Percentiles rank a stretch among this genome's conserved stretches.
These are phyloP conservation scores for Chaetomium globosum DNA, from an alignment of 2,329 filamentous ascomycete species.

Conservation along the genomic window DNA sequence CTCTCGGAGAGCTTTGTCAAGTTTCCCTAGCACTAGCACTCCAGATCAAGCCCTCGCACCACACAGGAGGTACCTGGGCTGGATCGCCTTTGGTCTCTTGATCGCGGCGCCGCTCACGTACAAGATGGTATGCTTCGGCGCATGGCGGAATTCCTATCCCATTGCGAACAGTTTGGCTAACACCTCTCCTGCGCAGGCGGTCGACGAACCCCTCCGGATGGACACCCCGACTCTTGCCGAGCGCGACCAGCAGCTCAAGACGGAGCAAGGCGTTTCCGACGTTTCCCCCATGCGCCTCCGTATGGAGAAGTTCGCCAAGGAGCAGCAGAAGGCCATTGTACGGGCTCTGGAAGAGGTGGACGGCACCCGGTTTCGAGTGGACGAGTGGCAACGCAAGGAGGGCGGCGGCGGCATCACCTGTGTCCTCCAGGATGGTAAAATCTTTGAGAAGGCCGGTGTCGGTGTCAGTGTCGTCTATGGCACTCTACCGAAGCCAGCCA, in stretches of 20 bases:
- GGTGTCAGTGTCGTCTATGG: slow-evolving; percentile 96
- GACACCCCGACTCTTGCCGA: slow-evolving; percentile 77
- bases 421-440: slow-evolving; percentile 91
- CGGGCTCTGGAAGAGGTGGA: slow-evolving; percentile 80
- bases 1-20: slow-evolving; percentile 30
- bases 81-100: slow-evolving; percentile 51
- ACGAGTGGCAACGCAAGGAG: slow-evolving; percentile 84
- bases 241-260: slow-evolving; percentile 78
- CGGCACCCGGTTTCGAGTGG: slow-evolving; percentile 76
- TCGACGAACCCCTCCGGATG: slow-evolving; percentile 49
- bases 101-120: slow-evolving; percentile 58
- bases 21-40: slow-evolving; percentile 23
- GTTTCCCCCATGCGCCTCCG: slow-evolving; percentile 93
- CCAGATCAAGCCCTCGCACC: slow-evolving; percentile 22
- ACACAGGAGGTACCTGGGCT: slow-evolving; percentile 35
- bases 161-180: slow-evolving; percentile 14
- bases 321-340: slow-evolving; percentile 88
- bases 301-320: slow-evolving; percentile 95
- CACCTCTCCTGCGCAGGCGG: slow-evolving; percentile 43
- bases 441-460: slow-evolving; percentile 97
- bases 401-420: slow-evolving; percentile 93
- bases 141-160: neutral
- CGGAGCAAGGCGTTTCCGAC: slow-evolving; percentile 71
- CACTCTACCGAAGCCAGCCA: slow-evolving; percentile 80
- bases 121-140: slow-evolving; percentile 55